These are phyloP conservation scores for Peltaster fructicola DNA, from an alignment of 2,329 filamentous ascomycete species.

Conservation along the genomic window DNA sequence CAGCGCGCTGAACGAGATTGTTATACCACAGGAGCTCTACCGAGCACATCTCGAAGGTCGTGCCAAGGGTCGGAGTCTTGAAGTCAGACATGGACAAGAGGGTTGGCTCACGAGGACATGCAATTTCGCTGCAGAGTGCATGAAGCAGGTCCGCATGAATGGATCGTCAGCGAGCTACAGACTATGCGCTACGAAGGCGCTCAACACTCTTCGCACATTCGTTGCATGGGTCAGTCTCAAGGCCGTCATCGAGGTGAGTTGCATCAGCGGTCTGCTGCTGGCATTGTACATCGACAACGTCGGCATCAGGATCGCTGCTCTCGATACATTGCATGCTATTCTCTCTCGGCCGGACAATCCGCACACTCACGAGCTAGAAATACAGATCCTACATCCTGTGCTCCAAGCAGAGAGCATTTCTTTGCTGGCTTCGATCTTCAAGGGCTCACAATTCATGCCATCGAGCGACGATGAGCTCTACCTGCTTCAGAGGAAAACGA, in stretches of 20 bases:
- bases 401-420: slow-evolving; percentile 14
- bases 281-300: slow-evolving; percentile 53
- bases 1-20: slow-evolving; percentile 82
- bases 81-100: slow-evolving; percentile 60
- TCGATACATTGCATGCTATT: slow-evolving; percentile 20
- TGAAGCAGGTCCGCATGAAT: slow-evolving; percentile 26
- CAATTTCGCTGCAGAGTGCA: slow-evolving; percentile 54
- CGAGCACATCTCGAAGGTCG: slow-evolving; percentile 41
- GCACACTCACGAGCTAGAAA: slow-evolving; percentile 45
- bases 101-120: slow-evolving; percentile 75
- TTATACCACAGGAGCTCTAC: slow-evolving; percentile 62
- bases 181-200: slow-evolving; percentile 51
- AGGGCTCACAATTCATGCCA: too few species aligned
- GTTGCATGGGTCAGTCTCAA: slow-evolving; percentile 79
- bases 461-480: slow-evolving; percentile 79
- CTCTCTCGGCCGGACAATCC: slow-evolving; percentile 33
- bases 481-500: slow-evolving; percentile 79
- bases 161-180: slow-evolving; percentile 45
- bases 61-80: slow-evolving; percentile 48
- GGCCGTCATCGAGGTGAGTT: slow-evolving; percentile 54
- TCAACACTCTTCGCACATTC: slow-evolving; percentile 60
- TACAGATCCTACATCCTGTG: slow-evolving; percentile 12
- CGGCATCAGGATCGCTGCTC: slow-evolving; percentile 52
- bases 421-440: slow-evolving; percentile 15
- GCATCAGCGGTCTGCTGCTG: slow-evolving; percentile 52